Base-by-base conservation (phyloP, 352 stramenopile genomes). In the Aphanomyces astaci region DNA sequence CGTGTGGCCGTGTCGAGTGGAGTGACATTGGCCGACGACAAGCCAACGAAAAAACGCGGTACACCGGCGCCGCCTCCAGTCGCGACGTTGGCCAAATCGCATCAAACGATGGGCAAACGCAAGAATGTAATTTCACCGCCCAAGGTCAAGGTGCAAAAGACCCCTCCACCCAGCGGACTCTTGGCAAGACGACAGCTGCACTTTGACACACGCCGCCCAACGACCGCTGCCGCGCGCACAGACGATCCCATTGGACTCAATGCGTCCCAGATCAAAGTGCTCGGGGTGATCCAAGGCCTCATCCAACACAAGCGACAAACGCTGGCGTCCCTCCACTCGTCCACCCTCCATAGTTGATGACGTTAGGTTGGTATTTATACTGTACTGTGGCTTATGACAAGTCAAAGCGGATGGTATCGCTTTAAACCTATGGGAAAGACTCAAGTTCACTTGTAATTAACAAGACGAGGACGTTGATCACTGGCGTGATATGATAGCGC, bases 271-370 rank as follows among this genome's bases (percentile, higher is more conserved):
- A 53, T 65, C 11, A 46, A 48, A 51, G 56, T 65, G 25, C 56
- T 65, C 22, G 56, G 39, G 11, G 36, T 65, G 19, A 65, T 65
- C 56, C 56, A 65, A 65, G 22, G 40, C 13, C 56, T 65, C 32
- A 65, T 65, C 25, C 32, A 49, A n/a, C 56, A 65, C 40, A 65
- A 65, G 17, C 56, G 56, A 19, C 56, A 65, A 39, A 65, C 56
- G 28, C 46, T 65, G 22, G 56, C 56, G 17, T 19, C 54, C n/a
- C 54, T 63, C 54, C 5, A 63, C 27, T 49, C 25, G 11, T 63
- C 54, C 19, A 22, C 48, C 19, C n/a, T n/a, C n/a, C n/a, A n/a
- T n/a, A n/a, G n/a, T n/a, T n/a, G n/a, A n/a, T n/a, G n/a, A n/a
- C n/a, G n/a, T n/a, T n/a, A n/a, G n/a, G n/a, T n/a, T n/a, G n/a